Base-by-base conservation (phyloP, 2,329 filamentous ascomycete genomes). In the Emmonsiellopsis sp. region DNA sequence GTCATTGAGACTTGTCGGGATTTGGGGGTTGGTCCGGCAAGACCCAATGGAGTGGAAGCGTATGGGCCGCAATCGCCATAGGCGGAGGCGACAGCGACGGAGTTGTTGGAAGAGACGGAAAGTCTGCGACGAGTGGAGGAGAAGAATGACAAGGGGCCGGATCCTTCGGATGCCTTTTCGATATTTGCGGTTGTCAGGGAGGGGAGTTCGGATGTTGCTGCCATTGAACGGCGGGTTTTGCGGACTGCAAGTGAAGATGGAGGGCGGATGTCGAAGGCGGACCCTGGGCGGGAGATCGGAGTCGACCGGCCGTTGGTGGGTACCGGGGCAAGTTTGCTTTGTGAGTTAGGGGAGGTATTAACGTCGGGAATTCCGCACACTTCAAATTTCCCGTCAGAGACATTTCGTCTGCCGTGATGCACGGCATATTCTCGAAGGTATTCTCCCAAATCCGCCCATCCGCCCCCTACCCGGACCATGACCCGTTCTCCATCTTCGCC, bases 381-480 rank as follows among this genome's bases (percentile, higher is more conserved):
- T 59, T 84, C 80, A 11, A 83, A 74, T 37, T 73, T 73, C 10
- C 75, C 75, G 38, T 81, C 79, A 31, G 75, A 77, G 16, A 79
- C 76, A 32, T 79, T 76, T 44, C 81, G 83, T n/a, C 88, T 84
- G 43, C 88, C 87, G 67, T 98, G 93, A 66, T 98, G 93, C 55
- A 84, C 83, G 7, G 90, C 91, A 63, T 96, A 98, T 68, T 95
- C 89, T 61, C 90, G 86, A 42, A 98, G 78, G 65, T 96, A 98
- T 69, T 97, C 93, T 38, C 87, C 92, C 16, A 98, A 76, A 69
- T 98, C 93, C 11, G 91, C 90, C 93, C 93, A 98, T n/a, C 93
- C 93, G 55, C 93, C 93, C 10, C 93, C 93, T 10, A 98, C 92
- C 37, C 93, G 87, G 7, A 98, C 93, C 93, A 98, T 97, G 57